phyloP scores from a whole-genome alignment of 169 alveolate genomes.

The Perkinsus chesapeaki region DNA sequence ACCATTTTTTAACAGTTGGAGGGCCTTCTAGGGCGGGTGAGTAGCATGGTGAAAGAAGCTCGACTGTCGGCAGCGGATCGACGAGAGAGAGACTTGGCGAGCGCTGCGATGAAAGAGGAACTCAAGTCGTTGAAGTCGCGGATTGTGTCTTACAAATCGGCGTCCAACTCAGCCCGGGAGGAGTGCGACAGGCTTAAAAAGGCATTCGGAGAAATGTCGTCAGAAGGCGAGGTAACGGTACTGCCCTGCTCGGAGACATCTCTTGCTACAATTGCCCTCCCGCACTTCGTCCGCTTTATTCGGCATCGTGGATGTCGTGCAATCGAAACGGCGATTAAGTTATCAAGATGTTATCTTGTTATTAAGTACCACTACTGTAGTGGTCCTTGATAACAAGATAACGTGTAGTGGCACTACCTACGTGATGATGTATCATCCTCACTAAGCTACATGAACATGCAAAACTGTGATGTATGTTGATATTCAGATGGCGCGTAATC shows the following conservation, averaged over 20 bases:
- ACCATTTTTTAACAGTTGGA: not conserved
- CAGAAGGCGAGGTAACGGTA: not conserved
- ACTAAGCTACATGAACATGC: too few relatives aligned
- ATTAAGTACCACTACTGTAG: too few relatives aligned
- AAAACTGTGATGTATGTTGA: too few relatives aligned
- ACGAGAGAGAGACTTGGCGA: not conserved
- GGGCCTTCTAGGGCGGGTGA: not conserved
- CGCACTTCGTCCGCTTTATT: too few relatives aligned
- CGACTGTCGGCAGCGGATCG: not conserved
- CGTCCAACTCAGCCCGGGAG: not conserved
- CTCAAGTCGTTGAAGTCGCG: not conserved
- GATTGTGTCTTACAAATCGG: not conserved
- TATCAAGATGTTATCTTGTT: too few relatives aligned
- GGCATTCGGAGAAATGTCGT: not conserved
- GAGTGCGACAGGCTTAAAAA: not conserved
- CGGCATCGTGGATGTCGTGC: too few relatives aligned
- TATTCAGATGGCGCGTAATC: not conserved
- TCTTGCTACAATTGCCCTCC: too few relatives aligned
- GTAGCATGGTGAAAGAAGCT: not conserved
- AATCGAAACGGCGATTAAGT: too few relatives aligned
- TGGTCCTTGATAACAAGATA: too few relatives aligned
- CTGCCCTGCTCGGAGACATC: too few relatives aligned
- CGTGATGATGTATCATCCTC: too few relatives aligned
- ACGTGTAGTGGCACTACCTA: too few relatives aligned
- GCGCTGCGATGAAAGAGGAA: not conserved